A percentile compares a stretch with the other conserved stretches of the same genome.
These are phyloP conservation scores for Primulina eburnea DNA, from an alignment of 257 asterid species.

Conservation along the genomic window DNA sequence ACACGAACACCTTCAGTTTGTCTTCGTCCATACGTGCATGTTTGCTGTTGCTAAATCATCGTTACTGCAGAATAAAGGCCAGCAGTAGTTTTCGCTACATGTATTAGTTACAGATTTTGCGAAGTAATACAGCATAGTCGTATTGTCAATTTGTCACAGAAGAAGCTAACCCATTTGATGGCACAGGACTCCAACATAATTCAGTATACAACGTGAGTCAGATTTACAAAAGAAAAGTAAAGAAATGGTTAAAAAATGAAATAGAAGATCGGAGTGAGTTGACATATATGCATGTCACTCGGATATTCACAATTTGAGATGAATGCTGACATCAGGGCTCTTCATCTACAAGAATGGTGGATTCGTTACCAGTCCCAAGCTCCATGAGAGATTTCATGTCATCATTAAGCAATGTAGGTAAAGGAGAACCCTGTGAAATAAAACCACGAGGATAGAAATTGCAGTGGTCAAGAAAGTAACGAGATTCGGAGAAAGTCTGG, in stretches of 20 bases:
- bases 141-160: too few species aligned
- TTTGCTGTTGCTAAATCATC: too few species aligned
- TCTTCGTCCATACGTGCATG: neutral
- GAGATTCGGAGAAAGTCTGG: neutral
- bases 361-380: constrained; percentile 65
- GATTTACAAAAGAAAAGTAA: too few species aligned
- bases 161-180: neutral
- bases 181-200: neutral
- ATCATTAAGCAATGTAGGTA: constrained; percentile 75
- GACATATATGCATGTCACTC: neutral
- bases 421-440: constrained; percentile 61
- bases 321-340: constrained; percentile 28
- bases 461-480: neutral
- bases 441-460: constrained; percentile 6
- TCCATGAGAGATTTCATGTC: constrained; percentile 83
- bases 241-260: neutral
- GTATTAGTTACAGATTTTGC: too few species aligned
- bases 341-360: constrained; percentile 79
- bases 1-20: neutral
- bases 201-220: neutral
- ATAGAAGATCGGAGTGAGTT: too few species aligned
- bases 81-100: too few species aligned
- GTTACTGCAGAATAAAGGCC: too few species aligned
- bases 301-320: neutral
- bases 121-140: neutral